Base-by-base conservation (phyloP, 805 yeast genomes). In the Saccharomycopsis sp. region DNA sequence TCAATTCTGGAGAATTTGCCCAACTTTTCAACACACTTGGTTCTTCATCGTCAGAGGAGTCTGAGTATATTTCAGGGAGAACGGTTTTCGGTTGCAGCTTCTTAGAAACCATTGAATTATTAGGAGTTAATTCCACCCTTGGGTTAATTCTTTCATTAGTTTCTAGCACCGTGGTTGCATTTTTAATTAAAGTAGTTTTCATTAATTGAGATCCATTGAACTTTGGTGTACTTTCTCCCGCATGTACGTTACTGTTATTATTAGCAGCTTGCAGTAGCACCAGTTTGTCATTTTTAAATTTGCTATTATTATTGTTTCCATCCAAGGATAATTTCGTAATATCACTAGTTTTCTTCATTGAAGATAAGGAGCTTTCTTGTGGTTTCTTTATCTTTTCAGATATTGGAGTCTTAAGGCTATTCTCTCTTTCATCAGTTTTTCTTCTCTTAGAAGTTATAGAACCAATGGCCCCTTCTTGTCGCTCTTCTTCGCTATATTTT, bases 1-100 rank as follows among this genome's bases (percentile, higher is more conserved):
- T 67, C 42, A 79, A 58, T 47, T 71, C 73, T 3, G 84, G 81
- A 1, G 82, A 71, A 45, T 69, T 65, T 2, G 85, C 85, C 86
- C 86, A 80, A 34, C 71, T 72, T 34, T 71, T 70, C 35, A 77
- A 59, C 13, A 71, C 66, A 28, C 66, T 64, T 13, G 72, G 70
- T 14, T 66, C 67, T 11, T 68, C 77, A 40, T 71, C 78, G 43
- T 73, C 78, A 24, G 77, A 83, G 9, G 79, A 72, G 50, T 71
- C 76, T 0, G 75, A 70, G 36, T 60, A 62, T 8, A 72, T 72
- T 33, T 72, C 76, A 2, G 77, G 77, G 21, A 72, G 54, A 3
- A 54, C 59, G 2, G 54, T 51, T 16, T 56, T 49, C 1, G 54
- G 42, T 16, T 56, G 48, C 1, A 54, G 42, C 27, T 22, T 40